Conservation (phyloP, 371 early-diverging fungal species). For the Dipsacomyces acuminosporus region DNA sequence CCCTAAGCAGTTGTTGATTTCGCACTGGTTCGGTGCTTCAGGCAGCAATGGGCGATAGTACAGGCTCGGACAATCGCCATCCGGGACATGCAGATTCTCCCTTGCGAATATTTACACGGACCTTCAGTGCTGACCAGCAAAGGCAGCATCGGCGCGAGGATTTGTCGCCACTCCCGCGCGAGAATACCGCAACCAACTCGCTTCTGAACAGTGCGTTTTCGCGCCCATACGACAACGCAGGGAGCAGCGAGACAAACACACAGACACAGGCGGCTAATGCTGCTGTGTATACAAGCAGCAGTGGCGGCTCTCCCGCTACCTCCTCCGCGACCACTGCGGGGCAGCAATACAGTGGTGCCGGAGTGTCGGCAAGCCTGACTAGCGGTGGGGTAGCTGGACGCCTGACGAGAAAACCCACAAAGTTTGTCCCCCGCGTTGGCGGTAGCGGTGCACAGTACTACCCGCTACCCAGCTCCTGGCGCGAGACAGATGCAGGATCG, state of each 20-base stretch:
- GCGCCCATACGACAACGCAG: constrained; percentile 9
- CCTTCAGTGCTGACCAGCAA: constrained; percentile 2
- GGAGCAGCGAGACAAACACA: neutral
- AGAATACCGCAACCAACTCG: constrained; percentile 7
- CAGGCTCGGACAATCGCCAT: too few species aligned
- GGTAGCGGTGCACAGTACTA: constrained; percentile 34
- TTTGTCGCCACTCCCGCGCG: constrained; percentile 21
- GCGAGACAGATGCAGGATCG: constrained; percentile 8
- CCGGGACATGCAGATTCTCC: constrained; percentile 11
- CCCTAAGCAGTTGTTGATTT: too few species aligned
- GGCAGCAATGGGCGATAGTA: too few species aligned
- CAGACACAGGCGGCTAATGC: too few species aligned
- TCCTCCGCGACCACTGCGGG: constrained; percentile 1
- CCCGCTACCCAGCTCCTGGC: constrained; percentile 45
- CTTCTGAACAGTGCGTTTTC: constrained; percentile 27
- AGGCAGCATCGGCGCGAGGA: constrained; percentile 11
- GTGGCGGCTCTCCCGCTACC: too few species aligned
- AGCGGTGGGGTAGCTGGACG: neutral
- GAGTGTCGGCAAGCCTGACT: constrained; percentile 1
- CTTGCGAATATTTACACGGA: constrained; percentile 36
- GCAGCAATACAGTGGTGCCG: constrained; percentile 3
- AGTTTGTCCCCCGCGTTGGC: constrained; percentile 18
- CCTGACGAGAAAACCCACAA: constrained; percentile 1
- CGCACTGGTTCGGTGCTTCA: too few species aligned
- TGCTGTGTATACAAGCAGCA: too few species aligned